phyloP scores from a whole-genome alignment of 179 eudicot species.

The Beta macrorhiza region DNA sequence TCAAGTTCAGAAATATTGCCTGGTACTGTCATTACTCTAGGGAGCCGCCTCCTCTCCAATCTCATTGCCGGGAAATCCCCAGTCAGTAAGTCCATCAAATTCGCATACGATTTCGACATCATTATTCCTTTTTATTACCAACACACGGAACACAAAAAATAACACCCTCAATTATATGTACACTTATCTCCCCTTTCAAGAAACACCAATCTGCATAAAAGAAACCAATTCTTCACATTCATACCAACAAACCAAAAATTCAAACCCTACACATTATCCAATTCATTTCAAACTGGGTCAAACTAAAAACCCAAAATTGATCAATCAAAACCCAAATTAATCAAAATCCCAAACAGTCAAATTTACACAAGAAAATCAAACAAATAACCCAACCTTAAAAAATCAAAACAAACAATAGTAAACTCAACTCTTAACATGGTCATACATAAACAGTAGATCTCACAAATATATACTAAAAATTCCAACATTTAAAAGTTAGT shows the following conservation, averaged over 20 bases:
- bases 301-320: conserved; percentile 1
- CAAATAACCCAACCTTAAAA: background rate
- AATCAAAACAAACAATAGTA: background rate
- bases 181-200: background rate
- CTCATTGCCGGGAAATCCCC: conserved; percentile 77
- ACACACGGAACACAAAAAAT: background rate
- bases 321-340: conserved; percentile 1
- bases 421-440: background rate
- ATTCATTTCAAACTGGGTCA: background rate
- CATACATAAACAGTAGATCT: background rate
- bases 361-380: background rate
- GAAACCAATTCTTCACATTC: background rate
- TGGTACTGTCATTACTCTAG: conserved; percentile 87
- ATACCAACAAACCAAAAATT: background rate
- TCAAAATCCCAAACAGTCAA: background rate
- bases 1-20: conserved; percentile 71
- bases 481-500: background rate
- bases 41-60: conserved; percentile 47
- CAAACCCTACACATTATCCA: conserved; percentile 15
- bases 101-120: conserved; percentile 89
- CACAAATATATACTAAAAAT: background rate
- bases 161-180: conserved; percentile 10
- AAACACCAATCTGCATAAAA: conserved; percentile 23
- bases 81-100: conserved; percentile 67
- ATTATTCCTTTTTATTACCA: conserved; percentile 1